phyloP scores from a whole-genome alignment of 148 eudicot species.

The Rhododendron ovatum region DNA sequence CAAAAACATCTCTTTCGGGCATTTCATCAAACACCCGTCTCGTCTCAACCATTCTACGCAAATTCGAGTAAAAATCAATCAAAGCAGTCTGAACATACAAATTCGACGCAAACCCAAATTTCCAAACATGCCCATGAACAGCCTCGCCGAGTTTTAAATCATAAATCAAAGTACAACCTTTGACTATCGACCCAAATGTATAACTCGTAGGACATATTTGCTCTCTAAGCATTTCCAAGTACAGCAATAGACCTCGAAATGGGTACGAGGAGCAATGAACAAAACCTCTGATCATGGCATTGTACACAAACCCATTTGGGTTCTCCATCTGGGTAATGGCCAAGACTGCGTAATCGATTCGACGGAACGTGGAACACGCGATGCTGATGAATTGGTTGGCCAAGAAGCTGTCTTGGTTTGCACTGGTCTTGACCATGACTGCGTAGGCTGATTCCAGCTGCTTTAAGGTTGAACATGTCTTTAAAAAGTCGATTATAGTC shows the following conservation, averaged over 20 bases:
- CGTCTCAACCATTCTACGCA: slow-evolving; percentile 34
- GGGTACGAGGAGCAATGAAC: slow-evolving; percentile 36
- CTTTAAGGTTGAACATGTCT: slow-evolving; percentile 36
- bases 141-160: slow-evolving; percentile 34
- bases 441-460: slow-evolving; percentile 45
- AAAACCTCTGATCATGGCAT: slow-evolving; percentile 57
- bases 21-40: slow-evolving; percentile 70
- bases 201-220: slow-evolving; percentile 46
- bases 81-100: slow-evolving; percentile 60
- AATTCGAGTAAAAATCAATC: slow-evolving; percentile 57
- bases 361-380: slow-evolving; percentile 41
- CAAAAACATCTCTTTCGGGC: slow-evolving; percentile 61
- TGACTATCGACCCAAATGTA: slow-evolving; percentile 57
- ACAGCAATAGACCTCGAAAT: slow-evolving; percentile 37
- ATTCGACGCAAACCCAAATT: slow-evolving; percentile 46
- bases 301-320: slow-evolving; percentile 64
- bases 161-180: slow-evolving; percentile 34
- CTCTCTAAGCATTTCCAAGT: slow-evolving; percentile 46
- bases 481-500: slow-evolving; percentile 21
- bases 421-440: slow-evolving; percentile 43
- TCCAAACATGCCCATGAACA: slow-evolving; percentile 64
- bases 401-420: slow-evolving; percentile 48
- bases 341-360: slow-evolving; percentile 40
- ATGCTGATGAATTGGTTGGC: slow-evolving; percentile 52
- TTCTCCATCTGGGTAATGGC: slow-evolving; percentile 40